These are phyloP conservation scores for Paramecium biaurelia DNA, from an alignment of 73 alveolate genomes.

Conservation along the genomic window DNA sequence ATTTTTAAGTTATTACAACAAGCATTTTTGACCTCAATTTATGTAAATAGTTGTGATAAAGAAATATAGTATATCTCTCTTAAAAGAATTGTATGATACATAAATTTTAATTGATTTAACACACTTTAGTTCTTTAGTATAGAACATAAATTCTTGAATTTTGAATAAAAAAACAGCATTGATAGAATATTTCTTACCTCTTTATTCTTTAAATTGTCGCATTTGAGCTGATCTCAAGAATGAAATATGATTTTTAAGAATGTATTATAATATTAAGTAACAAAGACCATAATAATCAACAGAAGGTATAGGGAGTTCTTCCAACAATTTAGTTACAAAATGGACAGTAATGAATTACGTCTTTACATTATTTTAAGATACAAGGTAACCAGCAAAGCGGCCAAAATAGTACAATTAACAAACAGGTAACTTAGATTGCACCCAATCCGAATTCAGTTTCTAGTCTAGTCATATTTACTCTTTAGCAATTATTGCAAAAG, in stretches of 20 bases:
- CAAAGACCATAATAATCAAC: background rate
- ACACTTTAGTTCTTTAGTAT: background rate
- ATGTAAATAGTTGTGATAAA: no score
- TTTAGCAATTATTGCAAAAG: background rate
- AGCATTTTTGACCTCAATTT: background rate
- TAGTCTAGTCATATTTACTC: background rate
- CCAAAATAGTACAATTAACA: background rate
- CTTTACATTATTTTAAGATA: background rate
- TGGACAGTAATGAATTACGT: constrained; percentile 25
- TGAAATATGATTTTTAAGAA: background rate
- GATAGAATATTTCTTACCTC: background rate
- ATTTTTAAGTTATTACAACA: background rate
- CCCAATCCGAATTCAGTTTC: background rate
- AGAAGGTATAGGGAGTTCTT: background rate
- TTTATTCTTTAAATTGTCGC: background rate
- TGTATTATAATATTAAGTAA: background rate
- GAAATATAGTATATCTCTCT: background rate
- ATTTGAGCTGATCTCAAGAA: background rate
- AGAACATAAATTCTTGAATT: background rate
- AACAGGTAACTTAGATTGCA: background rate
- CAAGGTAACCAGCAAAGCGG: constrained; percentile 32
- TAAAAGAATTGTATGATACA: background rate
- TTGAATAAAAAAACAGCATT: background rate
- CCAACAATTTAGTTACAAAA: constrained; percentile 7
- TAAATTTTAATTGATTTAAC: no score